These are phyloP conservation scores for Sistotremastrum niveocremeum DNA, from an alignment of 768 basidiomycete genomes.

Conservation along the genomic window DNA sequence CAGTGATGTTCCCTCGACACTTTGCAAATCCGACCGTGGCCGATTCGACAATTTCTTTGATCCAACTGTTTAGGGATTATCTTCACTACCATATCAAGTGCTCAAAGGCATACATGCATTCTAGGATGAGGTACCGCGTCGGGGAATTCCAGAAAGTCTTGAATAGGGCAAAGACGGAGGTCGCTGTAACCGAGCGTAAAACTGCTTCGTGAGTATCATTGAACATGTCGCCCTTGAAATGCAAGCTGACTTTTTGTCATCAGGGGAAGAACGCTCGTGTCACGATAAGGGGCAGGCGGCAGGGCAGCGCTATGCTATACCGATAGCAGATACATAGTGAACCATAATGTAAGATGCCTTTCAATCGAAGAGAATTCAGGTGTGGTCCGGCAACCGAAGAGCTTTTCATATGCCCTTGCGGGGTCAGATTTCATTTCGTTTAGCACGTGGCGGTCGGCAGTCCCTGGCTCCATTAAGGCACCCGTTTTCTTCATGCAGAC, in stretches of 20 bases:
- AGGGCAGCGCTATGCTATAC: background rate
- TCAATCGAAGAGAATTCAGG: too few species aligned
- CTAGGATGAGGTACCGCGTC: conserved; percentile 86
- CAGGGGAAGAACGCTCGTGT: conserved; percentile 12
- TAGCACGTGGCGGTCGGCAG: too few species aligned
- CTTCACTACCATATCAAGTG: conserved; percentile 99
- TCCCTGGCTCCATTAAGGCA: too few species aligned
- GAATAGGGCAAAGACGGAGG: conserved; percentile 92
- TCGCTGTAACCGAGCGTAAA: conserved; percentile 68
- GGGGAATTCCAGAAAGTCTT: conserved; percentile 92
- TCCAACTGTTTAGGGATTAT: conserved; percentile 95
- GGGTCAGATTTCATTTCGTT: too few species aligned
- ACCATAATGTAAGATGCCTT: too few species aligned
- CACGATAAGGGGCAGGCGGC: conserved; percentile 6
- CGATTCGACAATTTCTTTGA: conserved; percentile 76
- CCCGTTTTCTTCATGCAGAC: too few species aligned
- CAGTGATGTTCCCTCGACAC: conserved; percentile 92
- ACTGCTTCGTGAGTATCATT: conserved; percentile 64
- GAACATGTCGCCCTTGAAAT: background rate
- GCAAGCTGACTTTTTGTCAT: background rate
- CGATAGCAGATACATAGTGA: too few species aligned
- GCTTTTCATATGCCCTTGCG: too few species aligned
- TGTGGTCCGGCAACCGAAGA: too few species aligned
- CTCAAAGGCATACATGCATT: conserved; percentile 98
- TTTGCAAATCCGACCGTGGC: conserved; percentile 62